Evolutionary conservation across 2,329 filamentous ascomycete genomes (phyloP), one percentile per base, ranked within the genome.

Genomic region (Orbilia oligospora): DNA sequence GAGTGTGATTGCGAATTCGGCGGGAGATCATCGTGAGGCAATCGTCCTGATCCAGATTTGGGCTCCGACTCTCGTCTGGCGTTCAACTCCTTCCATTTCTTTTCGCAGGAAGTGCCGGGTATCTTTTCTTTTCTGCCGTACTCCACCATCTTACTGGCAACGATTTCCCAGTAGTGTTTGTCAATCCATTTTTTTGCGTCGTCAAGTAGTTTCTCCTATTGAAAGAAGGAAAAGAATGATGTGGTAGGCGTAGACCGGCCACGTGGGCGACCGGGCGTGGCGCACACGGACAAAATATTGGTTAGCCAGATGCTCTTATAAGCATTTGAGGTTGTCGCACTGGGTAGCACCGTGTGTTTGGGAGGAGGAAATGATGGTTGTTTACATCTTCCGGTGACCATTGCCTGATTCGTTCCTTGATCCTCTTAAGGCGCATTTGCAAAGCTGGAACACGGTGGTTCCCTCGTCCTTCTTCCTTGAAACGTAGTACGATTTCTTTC

Each of bases 381-480:
- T 81, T 67, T 78, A 82, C 81, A 81, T 82, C 81, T 80, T 81
- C 81, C 48, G 68, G 71, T 36, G 80, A 80, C 81, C 81, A 82
- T 33, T 81, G 80, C 55, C 82, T 80, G 65, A 84, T 80, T 71
- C 82, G 82, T 76, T 84, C 83, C 48, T 83, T 80, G 8, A 84
- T 80, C 24, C 84, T 81, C 80, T 83, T 84, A 68, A 84, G 83
- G 27, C 83, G 82, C 84, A 85, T 85, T 75, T 85, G 84, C 48
- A 85, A 80, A 48, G 84, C 84, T 20, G 84, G 82, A 64, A 83
- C 81, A 41, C 81, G 81, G 80, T 83, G 83, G 16, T 78, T 80
- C 22, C 83, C 82, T 33, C 82, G 81, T 38, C 80, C 82, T 61
- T 80, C 76, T 30, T 82, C 81, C 46, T 83, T 82, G 77, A 84